These are phyloP conservation scores for Epichloe festucae DNA, from an alignment of 2,329 filamentous ascomycete species.

Conservation along the genomic window DNA sequence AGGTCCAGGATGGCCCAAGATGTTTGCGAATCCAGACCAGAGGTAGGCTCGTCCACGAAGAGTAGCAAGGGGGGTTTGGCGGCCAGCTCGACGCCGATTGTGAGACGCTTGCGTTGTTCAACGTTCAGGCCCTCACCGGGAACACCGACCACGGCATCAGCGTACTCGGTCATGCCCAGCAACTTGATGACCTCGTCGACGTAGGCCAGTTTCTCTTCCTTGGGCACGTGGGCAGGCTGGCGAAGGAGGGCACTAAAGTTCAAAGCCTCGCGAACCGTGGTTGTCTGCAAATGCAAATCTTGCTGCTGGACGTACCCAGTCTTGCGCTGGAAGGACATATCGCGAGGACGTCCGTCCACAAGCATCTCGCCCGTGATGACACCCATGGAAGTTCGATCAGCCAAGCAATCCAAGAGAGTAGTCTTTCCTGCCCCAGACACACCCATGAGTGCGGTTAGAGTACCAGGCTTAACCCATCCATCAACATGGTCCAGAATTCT, in stretches of 20 bases:
- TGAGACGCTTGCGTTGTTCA: slow-evolving; percentile 63
- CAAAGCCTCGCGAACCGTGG: slow-evolving; percentile 78
- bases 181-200: slow-evolving; percentile 86
- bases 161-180: slow-evolving; percentile 79
- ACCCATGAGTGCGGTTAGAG: slow-evolving; percentile 80
- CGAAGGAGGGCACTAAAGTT: slow-evolving; percentile 76
- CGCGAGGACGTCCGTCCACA: slow-evolving; percentile 51
- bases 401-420: slow-evolving; percentile 74
- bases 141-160: slow-evolving; percentile 81
- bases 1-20: slow-evolving; percentile 86
- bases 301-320: slow-evolving; percentile 90
- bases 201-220: slow-evolving; percentile 69
- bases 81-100: slow-evolving; percentile 90
- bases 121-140: slow-evolving; percentile 74
- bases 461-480: slow-evolving; percentile 89
- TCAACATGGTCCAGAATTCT: slow-evolving; percentile 76
- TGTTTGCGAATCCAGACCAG: slow-evolving; percentile 84
- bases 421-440: slow-evolving; percentile 92
- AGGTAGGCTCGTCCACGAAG: slow-evolving; percentile 91
- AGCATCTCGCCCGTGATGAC: slow-evolving; percentile 77
- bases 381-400: slow-evolving; percentile 77
- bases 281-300: slow-evolving; percentile 74
- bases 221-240: slow-evolving; percentile 62
- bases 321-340: slow-evolving; percentile 78
- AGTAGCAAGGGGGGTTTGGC: slow-evolving; percentile 77